phyloP scores from a whole-genome alignment of 345 rosid genomes.

The Citrus medica region DNA sequence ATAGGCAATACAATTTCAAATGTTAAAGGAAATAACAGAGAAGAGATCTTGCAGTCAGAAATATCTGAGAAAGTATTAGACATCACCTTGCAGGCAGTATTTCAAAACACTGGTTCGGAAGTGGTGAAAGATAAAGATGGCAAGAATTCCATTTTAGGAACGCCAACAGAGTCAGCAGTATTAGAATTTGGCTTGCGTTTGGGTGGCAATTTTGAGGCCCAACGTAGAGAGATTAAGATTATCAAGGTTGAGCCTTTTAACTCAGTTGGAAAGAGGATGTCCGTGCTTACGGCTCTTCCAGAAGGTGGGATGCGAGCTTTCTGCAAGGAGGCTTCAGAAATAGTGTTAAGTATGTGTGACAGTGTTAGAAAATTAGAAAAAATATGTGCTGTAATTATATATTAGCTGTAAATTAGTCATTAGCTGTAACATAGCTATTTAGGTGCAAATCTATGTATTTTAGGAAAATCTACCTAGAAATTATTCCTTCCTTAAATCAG shows the following conservation, averaged over 20 bases:
- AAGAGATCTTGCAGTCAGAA: conserved; percentile 39
- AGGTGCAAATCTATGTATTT: too few species aligned
- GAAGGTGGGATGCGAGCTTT: conserved; percentile 60
- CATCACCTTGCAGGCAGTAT: conserved; percentile 61
- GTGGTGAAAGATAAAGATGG: conserved; percentile 76
- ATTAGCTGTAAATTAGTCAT: too few species aligned
- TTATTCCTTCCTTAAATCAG: too few species aligned
- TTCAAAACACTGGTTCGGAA: conserved; percentile 78
- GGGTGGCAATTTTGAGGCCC: conserved; percentile 59
- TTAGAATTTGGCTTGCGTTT: conserved; percentile 81
- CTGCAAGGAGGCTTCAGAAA: conserved; percentile 97
- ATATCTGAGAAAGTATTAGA: conserved; percentile 41
- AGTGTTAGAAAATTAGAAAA: too few species aligned
- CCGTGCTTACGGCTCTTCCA: conserved; percentile 72
- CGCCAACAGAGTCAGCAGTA: conserved; percentile 88
- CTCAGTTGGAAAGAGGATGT: conserved; percentile 89
- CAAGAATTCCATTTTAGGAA: conserved; percentile 61
- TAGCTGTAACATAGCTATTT: too few species aligned
- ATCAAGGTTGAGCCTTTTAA: conserved; percentile 85
- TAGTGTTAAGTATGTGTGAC: conserved; percentile 78
- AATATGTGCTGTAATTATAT: too few species aligned
- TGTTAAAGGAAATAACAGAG: conserved; percentile 28
- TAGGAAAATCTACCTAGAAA: too few species aligned
- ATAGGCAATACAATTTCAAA: conserved; percentile 38
- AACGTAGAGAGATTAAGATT: conserved; percentile 49